Percentiles rank a stretch among this genome's conserved stretches.
Evolutionary conservation across 805 yeast species (phyloP).

Genomic region (Ogataea minuta): DNA sequence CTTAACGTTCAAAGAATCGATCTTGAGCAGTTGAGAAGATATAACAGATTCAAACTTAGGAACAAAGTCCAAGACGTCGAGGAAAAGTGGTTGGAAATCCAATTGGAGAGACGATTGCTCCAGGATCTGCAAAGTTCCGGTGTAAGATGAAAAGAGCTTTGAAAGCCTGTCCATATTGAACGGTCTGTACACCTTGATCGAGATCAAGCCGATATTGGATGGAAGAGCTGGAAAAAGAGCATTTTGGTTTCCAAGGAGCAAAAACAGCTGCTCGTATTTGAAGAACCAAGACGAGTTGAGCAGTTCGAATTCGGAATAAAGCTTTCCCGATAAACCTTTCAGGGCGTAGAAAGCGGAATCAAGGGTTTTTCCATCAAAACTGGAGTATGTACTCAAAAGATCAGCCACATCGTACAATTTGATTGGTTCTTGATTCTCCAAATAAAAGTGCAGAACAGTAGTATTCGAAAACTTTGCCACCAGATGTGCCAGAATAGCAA

Average conservation of each 20-base stretch:
- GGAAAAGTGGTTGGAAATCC: conserved; percentile 45
- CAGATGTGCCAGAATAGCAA: conserved; percentile 57
- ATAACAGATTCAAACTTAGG: conserved; percentile 49
- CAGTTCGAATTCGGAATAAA: conserved; percentile 41
- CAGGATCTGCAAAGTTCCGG: conserved; percentile 54
- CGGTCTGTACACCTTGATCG: conserved; percentile 71
- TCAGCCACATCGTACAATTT: conserved; percentile 7
- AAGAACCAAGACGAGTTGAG: conserved; percentile 27
- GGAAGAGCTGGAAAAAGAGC: conserved; percentile 13
- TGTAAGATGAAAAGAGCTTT: conserved; percentile 49
- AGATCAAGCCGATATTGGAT: conserved; percentile 43
- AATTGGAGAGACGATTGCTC: conserved; percentile 56
- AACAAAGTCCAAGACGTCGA: conserved; percentile 70
- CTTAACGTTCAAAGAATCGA: conserved; percentile 40
- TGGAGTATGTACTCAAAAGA: conserved; percentile 14
- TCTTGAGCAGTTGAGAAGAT: conserved; percentile 50
- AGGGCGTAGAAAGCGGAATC: conserved; percentile 34
- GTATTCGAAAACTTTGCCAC: conserved; percentile 46
- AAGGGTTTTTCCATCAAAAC: conserved; percentile 30
- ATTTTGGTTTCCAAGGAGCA: conserved; percentile 59
- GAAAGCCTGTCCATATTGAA: conserved; percentile 56
- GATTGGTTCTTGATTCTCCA: conserved; percentile 10
- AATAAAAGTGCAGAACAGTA: conserved; percentile 71
- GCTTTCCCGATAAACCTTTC: conserved; percentile 27
- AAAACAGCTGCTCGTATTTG: conserved; percentile 40